Evolutionary conservation across 129 eudicot genomes (phyloP).

Genomic region (Oenanthe sinensis): DNA sequence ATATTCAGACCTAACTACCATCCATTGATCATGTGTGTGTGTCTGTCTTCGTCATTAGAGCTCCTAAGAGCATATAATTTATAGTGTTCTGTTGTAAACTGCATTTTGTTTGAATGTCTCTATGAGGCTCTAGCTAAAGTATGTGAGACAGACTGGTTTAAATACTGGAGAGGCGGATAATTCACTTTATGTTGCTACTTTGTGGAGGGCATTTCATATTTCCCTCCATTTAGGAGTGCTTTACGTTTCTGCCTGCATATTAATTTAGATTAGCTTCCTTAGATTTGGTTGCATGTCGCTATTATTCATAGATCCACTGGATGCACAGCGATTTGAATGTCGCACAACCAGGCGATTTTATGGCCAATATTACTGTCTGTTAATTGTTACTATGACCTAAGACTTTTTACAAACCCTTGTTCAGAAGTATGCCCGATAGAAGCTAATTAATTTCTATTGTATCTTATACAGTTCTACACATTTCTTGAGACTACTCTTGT

Average conservation of each 20-base stretch:
- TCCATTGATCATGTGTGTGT: background rate
- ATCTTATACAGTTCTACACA: slow-evolving; percentile 83
- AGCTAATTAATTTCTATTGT: slow-evolving; percentile 13
- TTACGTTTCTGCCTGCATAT: background rate
- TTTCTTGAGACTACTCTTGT: slow-evolving; percentile 85
- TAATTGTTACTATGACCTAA: background rate
- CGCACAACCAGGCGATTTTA: background rate
- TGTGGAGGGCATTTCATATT: background rate
- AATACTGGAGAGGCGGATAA: background rate
- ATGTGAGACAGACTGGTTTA: background rate
- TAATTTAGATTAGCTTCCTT: background rate
- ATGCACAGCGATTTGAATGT: background rate
- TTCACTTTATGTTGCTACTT: background rate
- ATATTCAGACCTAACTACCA: background rate
- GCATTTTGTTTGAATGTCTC: background rate
- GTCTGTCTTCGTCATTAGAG: background rate
- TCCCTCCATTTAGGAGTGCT: background rate
- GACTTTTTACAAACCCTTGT: background rate
- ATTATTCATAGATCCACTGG: background rate
- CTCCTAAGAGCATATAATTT: background rate
- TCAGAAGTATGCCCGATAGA: background rate
- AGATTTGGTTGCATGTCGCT: background rate
- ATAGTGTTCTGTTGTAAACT: background rate
- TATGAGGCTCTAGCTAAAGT: background rate
- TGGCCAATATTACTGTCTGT: too few relatives aligned